phyloP scores from a whole-genome alignment of 306 rosid genomes.

The Casuarina equisetifolia region DNA sequence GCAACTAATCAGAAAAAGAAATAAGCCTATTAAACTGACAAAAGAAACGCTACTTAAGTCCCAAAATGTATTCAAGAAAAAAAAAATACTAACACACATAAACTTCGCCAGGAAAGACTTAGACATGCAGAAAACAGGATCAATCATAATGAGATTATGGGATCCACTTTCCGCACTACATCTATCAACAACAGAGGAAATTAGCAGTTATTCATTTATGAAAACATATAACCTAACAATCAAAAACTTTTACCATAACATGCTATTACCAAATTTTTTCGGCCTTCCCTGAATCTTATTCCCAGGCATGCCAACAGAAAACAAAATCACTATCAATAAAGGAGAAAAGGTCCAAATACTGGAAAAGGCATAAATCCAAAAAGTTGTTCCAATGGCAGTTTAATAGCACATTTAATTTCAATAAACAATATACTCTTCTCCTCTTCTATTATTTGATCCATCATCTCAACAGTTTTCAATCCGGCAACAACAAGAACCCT shows the following conservation, averaged over 20 bases:
- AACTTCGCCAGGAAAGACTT: constrained; percentile 7
- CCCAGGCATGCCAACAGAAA: neutral
- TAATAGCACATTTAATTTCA: constrained; percentile 12
- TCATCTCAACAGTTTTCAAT: constrained; percentile 18
- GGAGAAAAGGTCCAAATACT: neutral
- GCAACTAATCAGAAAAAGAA: neutral
- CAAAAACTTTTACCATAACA: neutral
- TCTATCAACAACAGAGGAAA: neutral
- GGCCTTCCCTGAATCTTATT: neutral
- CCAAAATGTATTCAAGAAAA: neutral
- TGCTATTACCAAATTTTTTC: neutral
- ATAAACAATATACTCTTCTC: constrained; percentile 3
- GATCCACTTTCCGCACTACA: neutral
- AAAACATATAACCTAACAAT: neutral
- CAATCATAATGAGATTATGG: neutral
- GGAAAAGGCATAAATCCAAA: neutral
- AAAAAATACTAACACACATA: neutral
- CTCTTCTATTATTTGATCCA: constrained; percentile 21
- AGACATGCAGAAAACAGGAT: constrained; percentile 3
- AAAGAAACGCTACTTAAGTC: neutral
- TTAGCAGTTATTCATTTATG: neutral
- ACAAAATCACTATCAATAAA: neutral
- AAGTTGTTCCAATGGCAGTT: constrained; percentile 15
- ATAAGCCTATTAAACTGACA: constrained; percentile 3
- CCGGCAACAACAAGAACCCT: constrained; percentile 17